Evolutionary conservation across 2,329 filamentous ascomycete species (phyloP).

Genomic region (Fusarium mexicanum): DNA sequence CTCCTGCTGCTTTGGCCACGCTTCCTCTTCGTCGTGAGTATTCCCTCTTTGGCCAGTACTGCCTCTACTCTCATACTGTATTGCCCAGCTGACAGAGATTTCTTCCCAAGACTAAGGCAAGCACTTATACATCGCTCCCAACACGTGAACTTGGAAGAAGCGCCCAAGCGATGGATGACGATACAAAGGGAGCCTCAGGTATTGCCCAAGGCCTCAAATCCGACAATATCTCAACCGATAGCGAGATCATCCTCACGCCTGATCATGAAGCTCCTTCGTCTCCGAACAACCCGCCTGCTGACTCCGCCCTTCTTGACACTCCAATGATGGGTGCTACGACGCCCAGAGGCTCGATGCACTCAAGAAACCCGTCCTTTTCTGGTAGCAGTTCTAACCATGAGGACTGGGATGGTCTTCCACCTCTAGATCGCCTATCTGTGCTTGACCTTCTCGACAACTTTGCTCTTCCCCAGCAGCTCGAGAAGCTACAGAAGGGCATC

Average conservation of each 20-base stretch:
- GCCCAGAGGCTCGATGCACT: slow-evolving; percentile 67
- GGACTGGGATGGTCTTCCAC: slow-evolving; percentile 87
- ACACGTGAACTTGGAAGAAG: slow-evolving; percentile 1
- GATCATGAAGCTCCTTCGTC: slow-evolving; percentile 52
- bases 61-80: neutral
- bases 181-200: slow-evolving; percentile 26
- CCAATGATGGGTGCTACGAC: slow-evolving; percentile 59
- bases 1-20: neutral
- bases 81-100: neutral
- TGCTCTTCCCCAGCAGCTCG: slow-evolving; percentile 86
- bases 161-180: slow-evolving; percentile 42
- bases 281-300: slow-evolving; percentile 54
- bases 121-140: neutral
- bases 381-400: slow-evolving; percentile 86
- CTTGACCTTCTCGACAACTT: slow-evolving; percentile 96
- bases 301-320: slow-evolving; percentile 58
- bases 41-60: neutral
- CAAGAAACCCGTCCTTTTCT: slow-evolving; percentile 84
- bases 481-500: slow-evolving; percentile 87
- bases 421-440: slow-evolving; percentile 87
- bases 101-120: neutral
- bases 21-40: slow-evolving; percentile 1
- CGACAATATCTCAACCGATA: slow-evolving; percentile 41
- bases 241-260: slow-evolving; percentile 55
- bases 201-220: slow-evolving; percentile 32